Evolutionary conservation across 257 asterid species (phyloP).

Genomic region (Solanum sparsipilum): DNA sequence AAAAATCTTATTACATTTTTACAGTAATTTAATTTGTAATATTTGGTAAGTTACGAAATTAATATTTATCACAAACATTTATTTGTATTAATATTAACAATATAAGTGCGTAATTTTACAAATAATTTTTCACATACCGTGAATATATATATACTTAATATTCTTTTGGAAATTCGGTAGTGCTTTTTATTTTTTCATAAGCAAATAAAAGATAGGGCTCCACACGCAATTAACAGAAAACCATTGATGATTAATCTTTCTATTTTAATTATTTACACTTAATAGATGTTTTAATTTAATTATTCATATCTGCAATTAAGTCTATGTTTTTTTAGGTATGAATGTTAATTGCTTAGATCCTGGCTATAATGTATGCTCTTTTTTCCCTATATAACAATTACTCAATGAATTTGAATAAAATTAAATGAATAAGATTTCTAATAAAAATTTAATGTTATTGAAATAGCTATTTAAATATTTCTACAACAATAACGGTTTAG

Average conservation of each 20-base stretch:
- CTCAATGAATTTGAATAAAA: too few relatives aligned
- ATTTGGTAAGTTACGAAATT: neutral
- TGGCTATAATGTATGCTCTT: neutral
- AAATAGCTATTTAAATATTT: neutral
- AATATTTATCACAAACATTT: neutral
- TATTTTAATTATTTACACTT: neutral
- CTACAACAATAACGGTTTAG: neutral
- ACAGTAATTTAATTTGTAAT: neutral
- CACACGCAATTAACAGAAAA: neutral
- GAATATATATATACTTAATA: neutral
- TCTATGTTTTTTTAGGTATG: neutral
- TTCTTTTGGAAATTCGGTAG: neutral
- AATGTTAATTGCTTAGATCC: neutral
- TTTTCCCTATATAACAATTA: neutral
- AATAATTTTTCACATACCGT: neutral
- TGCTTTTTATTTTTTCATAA: neutral
- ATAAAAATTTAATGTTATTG: neutral
- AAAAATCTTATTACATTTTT: neutral
- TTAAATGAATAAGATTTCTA: neutral
- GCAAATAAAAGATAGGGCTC: neutral
- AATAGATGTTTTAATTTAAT: too few relatives aligned
- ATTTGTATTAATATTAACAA: neutral
- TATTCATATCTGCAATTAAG: neutral
- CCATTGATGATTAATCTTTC: neutral
- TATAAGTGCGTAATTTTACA: neutral